Conservation (phyloP, 805 yeast genomes). For the Kodamaea restingae region DNA sequence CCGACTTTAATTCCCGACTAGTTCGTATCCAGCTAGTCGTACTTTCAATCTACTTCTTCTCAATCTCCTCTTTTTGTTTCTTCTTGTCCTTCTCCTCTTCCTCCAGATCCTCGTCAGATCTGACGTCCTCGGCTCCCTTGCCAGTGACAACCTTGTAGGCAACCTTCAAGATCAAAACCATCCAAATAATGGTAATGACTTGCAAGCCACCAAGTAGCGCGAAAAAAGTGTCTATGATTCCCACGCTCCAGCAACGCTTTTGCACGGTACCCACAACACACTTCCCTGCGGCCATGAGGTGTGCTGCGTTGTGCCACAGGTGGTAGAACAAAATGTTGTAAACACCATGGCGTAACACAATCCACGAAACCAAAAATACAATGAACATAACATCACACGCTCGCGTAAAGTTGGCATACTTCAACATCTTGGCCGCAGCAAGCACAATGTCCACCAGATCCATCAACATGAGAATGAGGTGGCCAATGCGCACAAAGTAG, state of each 20-base stretch:
- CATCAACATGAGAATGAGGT: conserved; percentile 73
- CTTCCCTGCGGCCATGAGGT: conserved; percentile 38
- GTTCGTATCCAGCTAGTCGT: too few relatives aligned
- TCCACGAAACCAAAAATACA: conserved; percentile 65
- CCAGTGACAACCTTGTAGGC: conserved; percentile 69
- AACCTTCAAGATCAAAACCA: conserved; percentile 67
- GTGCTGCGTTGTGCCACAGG: conserved; percentile 41
- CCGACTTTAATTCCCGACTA: too few relatives aligned
- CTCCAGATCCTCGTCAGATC: conserved; percentile 65
- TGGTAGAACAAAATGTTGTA: conserved; percentile 66
- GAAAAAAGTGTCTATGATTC: conserved; percentile 46
- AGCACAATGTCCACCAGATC: conserved; percentile 76
- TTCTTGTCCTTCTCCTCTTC: not conserved
- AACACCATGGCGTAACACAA: conserved; percentile 65
- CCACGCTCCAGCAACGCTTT: conserved; percentile 50
- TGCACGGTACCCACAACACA: conserved; percentile 35
- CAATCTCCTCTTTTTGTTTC: conserved; percentile 1
- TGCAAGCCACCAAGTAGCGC: conserved; percentile 63
- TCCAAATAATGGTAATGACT: conserved; percentile 64
- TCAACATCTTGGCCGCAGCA: conserved; percentile 70
- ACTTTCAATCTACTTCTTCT: conserved; percentile 4
- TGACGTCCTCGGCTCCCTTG: conserved; percentile 75
- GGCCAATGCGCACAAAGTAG: conserved; percentile 74
- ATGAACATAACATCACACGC: conserved; percentile 69
- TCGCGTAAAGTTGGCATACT: conserved; percentile 58